Base-by-base conservation (phyloP, 768 basidiomycete species). In the Suillus cothurnatus region DNA sequence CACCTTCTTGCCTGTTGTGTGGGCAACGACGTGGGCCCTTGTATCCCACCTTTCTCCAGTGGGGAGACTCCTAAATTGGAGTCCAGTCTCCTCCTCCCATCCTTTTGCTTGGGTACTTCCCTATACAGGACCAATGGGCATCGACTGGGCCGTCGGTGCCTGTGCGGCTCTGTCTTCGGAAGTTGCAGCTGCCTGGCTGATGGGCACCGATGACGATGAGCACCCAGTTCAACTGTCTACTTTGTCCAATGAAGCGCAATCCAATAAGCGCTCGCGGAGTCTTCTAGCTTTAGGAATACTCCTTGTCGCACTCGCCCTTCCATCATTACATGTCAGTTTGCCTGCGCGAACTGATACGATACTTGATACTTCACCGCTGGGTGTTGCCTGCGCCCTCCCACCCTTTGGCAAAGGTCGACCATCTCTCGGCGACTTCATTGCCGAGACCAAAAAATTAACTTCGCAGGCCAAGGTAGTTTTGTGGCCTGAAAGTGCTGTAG, bases 401-500 rank as follows among this genome's bases (percentile, higher is more conserved):
- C 72, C 81, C 8, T 79, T 78, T 17, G 67, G 74, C 31, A 73
- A 76, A 39, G 80, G 81, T 66, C 78, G 82, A 12, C 77, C 84
- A 3, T 80, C 78, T 0, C 74, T 94, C 19, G 72, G 86, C 0
- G 85, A 89, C 66, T 94, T 85, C 73, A 81, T 93, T n/a, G 39
- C 53, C 0, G 92, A 91, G 73, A 87, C 83, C 4, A 70, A 70
- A 50, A 80, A 71, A n/a, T 70, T 88, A 63, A 79, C 77, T 6
- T 56, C 67, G 5, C 38, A 26, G 26, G 88, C 90, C 0, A 82
- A 84, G 49, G 71, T 95, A 19, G 71, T 93, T 19, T 78, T 95
- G 1, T 94, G 93, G 92, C 92, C 93, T 0, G 93, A 94, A 74
- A 88, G 88, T 7, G 92, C 92, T 0, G 86, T 94, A 0, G 73